Evolutionary conservation across 345 rosid species (phyloP), one percentile per base, ranked within the genome.

Genomic region (Psidium friedrichsthalianum): DNA sequence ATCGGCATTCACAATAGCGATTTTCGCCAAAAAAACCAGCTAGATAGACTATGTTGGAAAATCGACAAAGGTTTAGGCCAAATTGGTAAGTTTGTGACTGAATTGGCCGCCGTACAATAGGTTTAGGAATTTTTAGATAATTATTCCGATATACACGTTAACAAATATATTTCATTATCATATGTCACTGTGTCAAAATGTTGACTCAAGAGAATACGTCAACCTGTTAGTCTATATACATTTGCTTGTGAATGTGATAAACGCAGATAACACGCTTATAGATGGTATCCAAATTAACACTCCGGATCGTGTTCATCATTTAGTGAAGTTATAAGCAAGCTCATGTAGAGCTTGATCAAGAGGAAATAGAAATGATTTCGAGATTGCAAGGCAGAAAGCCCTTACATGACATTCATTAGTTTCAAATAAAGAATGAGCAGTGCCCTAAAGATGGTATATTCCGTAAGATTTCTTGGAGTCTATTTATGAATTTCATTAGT

Each of bases 401-500:
- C 36, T 36, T 2, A 36, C 36, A 2, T 2, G 36, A 36, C 36
- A 36, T 36, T 36, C 36, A 36, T 36, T 36, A 36, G 36, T 36
- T 36, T 36, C 36, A 3, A 36, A 36, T 36, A 3, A 36, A 36
- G 36, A 36, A 36, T 36, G 36, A 36, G n/a, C n/a, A n/a, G n/a
- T 36, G 36, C 36, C 36, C 36, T 2, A 36, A 36, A 36, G 36
- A 36, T 36, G 36, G 36, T 36, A 36, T 36, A 36, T 36, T 36
- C 36, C 36, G 2, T 24, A 25, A 56, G 61, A 56, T 24, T 0
- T 56, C 1, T 36, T 36, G 4, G 69, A 14, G 16, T 58, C n/a
- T 12, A n/a, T 58, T 58, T n/a, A 58, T 12, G 16, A n/a, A 58
- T 0, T n/a, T n/a, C 15, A 25, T 58, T 0, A n/a, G 69, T 32